These are phyloP conservation scores for Mercurialis annua DNA, from an alignment of 345 rosid genomes.

Conservation along the genomic window DNA sequence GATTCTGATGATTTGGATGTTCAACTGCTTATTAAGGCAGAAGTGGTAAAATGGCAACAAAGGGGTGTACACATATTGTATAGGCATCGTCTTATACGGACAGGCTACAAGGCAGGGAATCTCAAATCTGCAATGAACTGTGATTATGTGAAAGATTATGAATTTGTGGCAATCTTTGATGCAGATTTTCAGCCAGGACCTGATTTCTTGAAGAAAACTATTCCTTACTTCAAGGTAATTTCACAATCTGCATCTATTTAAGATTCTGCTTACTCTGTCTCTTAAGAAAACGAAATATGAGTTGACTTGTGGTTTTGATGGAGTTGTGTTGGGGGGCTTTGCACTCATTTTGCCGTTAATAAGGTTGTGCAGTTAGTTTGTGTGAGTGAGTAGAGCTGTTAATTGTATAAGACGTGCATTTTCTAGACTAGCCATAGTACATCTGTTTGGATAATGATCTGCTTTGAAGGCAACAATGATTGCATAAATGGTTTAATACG, in stretches of 20 bases:
- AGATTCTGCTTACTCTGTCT: not conserved
- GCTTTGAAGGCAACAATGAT: not conserved
- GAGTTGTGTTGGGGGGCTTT: not conserved
- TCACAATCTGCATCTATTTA: not conserved
- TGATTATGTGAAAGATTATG: slow-evolving; percentile 77
- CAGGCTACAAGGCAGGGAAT: slow-evolving; percentile 92
- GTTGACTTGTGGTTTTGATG: not conserved
- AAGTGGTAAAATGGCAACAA: slow-evolving; percentile 90
- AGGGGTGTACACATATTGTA: slow-evolving; percentile 70
- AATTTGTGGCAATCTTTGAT: slow-evolving; percentile 83
- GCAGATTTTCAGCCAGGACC: slow-evolving; percentile 90
- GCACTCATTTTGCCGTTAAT: not conserved
- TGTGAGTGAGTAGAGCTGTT: not conserved
- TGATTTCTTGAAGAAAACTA: slow-evolving; percentile 80
- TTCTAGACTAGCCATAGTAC: too few relatives aligned
- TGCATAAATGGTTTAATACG: not conserved
- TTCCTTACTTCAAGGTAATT: slow-evolving; percentile 75
- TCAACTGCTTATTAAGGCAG: slow-evolving; percentile 75
- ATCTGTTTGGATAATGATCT: not conserved
- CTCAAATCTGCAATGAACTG: slow-evolving; percentile 92
- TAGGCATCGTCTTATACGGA: slow-evolving; percentile 80
- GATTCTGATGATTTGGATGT: slow-evolving; percentile 78
- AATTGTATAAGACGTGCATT: not conserved
- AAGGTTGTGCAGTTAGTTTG: not conserved
- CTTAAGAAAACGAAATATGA: not conserved